phyloP scores from a whole-genome alignment of 768 basidiomycete species.

The Phylloporus sp. region DNA sequence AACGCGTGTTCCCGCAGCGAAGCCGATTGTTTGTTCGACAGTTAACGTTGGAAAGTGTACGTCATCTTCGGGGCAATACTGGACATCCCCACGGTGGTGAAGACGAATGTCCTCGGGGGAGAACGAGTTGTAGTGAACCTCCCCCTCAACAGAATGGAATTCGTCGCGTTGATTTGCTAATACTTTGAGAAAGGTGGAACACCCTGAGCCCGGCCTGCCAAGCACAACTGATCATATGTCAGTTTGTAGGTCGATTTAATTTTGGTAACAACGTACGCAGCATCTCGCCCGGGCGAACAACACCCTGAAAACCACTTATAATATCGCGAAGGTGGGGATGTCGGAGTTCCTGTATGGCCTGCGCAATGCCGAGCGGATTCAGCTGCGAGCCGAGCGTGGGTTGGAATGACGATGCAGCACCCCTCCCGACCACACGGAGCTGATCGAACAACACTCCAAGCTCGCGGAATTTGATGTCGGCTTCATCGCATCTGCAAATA shows the following conservation, averaged over 20 bases:
- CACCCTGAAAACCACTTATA: constrained; percentile 50
- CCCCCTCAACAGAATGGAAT: constrained; percentile 64
- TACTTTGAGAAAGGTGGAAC: constrained; percentile 77
- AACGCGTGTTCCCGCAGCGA: constrained; percentile 64
- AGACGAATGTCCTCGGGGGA: constrained; percentile 57
- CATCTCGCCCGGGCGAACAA: constrained; percentile 63
- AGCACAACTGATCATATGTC: constrained; percentile 57
- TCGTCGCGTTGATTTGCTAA: constrained; percentile 73
- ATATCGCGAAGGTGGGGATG: constrained; percentile 63
- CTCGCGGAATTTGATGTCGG: constrained; percentile 47
- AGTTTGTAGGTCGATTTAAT: neutral
- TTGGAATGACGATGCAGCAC: constrained; percentile 51
- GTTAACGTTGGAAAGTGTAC: constrained; percentile 48
- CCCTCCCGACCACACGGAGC: constrained; percentile 59
- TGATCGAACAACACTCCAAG: constrained; percentile 61
- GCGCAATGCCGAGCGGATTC: constrained; percentile 46
- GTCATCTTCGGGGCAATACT: constrained; percentile 53
- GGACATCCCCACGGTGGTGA: constrained; percentile 74
- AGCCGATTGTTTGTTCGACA: constrained; percentile 69
- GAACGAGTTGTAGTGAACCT: constrained; percentile 75
- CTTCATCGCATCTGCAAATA: constrained; percentile 43
- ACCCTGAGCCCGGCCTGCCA: constrained; percentile 82
- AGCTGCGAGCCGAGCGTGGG: constrained; percentile 59
- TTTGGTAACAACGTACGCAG: constrained; percentile 45
- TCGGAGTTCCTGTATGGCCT: constrained; percentile 41